phyloP scores from a whole-genome alignment of 192 early-diverging fungal genomes.

The Rhizophagus clarus region DNA sequence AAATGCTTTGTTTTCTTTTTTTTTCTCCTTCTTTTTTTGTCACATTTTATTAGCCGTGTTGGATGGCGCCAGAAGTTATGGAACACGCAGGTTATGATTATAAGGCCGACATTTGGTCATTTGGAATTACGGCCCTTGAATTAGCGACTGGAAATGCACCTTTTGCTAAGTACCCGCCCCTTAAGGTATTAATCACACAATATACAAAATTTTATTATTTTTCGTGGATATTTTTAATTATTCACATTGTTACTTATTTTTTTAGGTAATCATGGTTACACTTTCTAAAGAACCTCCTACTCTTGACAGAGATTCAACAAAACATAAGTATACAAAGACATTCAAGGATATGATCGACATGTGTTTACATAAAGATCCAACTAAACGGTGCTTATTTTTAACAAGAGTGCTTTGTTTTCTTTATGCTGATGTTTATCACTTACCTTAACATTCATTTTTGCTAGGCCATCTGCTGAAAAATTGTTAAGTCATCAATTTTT shows the following conservation, averaged over 20 bases:
- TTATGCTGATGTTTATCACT: background rate
- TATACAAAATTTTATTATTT: background rate
- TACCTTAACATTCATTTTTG: background rate
- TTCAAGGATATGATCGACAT: slow-evolving; percentile 88
- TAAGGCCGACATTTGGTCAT: slow-evolving; percentile 91
- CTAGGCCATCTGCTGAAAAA: slow-evolving; percentile 78
- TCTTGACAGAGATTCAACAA: slow-evolving; percentile 71
- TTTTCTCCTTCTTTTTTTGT: too few species aligned
- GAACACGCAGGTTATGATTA: slow-evolving; percentile 87
- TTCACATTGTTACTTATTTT: background rate
- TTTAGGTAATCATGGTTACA: slow-evolving; percentile 83
- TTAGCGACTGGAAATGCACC: slow-evolving; percentile 87
- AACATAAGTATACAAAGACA: slow-evolving; percentile 72
- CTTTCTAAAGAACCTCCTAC: slow-evolving; percentile 87
- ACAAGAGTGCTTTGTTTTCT: background rate
- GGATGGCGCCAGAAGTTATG: slow-evolving; percentile 88
- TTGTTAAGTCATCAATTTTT: slow-evolving; percentile 79
- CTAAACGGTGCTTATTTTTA: slow-evolving; percentile 51
- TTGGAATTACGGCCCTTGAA: slow-evolving; percentile 87
- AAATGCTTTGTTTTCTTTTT: background rate
- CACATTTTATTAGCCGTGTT: slow-evolving; percentile 55
- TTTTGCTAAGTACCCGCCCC: slow-evolving; percentile 83
- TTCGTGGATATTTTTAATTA: background rate
- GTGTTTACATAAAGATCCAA: slow-evolving; percentile 80
- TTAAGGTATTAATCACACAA: slow-evolving; percentile 58